Percentiles rank a stretch among this genome's conserved stretches.
These are phyloP conservation scores for Cutaneotrichosporon spelunceum DNA, from an alignment of 1,284 basidiomycete species.

Conservation along the genomic window DNA sequence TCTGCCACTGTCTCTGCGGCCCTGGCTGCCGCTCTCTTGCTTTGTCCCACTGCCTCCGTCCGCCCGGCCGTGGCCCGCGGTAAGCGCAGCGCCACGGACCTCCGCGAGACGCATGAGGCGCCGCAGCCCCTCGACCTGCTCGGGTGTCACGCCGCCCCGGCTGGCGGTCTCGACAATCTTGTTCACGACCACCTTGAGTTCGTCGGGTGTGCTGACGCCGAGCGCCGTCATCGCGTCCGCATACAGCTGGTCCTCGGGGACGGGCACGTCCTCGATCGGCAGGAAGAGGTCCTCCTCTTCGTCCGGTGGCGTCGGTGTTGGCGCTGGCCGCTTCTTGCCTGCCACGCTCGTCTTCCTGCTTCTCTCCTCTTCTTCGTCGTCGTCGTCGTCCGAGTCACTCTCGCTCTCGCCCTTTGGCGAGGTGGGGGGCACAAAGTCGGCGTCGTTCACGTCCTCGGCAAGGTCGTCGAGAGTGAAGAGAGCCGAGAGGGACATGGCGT, in stretches of 20 bases:
- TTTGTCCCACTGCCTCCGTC: neutral
- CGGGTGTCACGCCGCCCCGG: slow-evolving; percentile 14
- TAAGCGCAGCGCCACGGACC: neutral
- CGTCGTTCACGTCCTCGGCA: slow-evolving; percentile 21
- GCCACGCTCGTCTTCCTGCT: neutral
- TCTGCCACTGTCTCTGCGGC: neutral
- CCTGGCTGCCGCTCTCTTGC: neutral
- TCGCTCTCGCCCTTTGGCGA: slow-evolving; percentile 19
- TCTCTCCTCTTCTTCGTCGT: neutral
- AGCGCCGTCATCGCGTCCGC: slow-evolving; percentile 21
- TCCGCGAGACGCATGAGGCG: slow-evolving; percentile 20
- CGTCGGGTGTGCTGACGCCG: slow-evolving; percentile 16
- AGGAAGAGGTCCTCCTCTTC: slow-evolving; percentile 36
- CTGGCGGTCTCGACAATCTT: slow-evolving; percentile 19
- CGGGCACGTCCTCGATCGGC: slow-evolving; percentile 41
- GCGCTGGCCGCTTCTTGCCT: neutral
- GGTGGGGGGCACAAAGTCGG: slow-evolving; percentile 25
- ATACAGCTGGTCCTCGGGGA: slow-evolving; percentile 27
- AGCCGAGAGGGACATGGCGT: slow-evolving; percentile 19
- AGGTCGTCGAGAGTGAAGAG: slow-evolving; percentile 19
- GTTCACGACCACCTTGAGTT: slow-evolving; percentile 19
- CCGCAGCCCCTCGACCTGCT: slow-evolving; percentile 23
- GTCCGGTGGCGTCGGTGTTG: neutral
- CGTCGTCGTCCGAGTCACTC: slow-evolving; percentile 13
- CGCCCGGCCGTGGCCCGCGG: neutral